Conservation (phyloP, 305 asterid genomes). For the Lippia alba region DNA sequence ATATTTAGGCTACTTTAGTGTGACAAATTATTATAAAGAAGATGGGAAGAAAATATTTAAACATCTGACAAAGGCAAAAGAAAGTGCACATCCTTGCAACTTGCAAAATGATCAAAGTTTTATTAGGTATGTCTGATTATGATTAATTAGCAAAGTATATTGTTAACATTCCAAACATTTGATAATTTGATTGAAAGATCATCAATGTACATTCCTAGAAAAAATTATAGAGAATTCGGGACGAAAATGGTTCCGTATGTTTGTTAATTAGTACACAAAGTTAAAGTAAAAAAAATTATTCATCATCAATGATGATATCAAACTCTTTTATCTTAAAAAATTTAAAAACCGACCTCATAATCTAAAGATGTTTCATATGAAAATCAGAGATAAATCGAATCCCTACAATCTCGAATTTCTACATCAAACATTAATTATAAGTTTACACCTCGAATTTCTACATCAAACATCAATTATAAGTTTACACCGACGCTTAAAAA, state of each 20-base stretch:
- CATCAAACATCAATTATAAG: no score
- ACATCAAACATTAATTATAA: no score
- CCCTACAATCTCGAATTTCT: no score
- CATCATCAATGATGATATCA: no score
- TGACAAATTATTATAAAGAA: background rate
- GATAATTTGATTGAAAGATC: background rate
- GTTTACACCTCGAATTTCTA: no score
- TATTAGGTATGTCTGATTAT: background rate
- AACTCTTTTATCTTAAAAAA: no score
- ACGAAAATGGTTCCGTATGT: background rate
- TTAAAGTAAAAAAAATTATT: background rate
- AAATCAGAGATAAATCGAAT: no score
- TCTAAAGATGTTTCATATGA: no score
- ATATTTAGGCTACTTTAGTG: background rate
- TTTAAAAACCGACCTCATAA: no score
- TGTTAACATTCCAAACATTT: background rate
- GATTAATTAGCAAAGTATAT: background rate
- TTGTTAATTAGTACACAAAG: background rate
- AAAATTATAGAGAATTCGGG: background rate
- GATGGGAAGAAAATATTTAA: background rate
- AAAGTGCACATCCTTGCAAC: background rate
- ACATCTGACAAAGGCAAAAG: background rate
- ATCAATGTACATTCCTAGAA: background rate
- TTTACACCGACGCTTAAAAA: no score
- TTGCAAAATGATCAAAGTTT: background rate